A percentile compares a stretch with the other conserved stretches of the same genome.
Evolutionary conservation across 768 basidiomycete genomes (phyloP).

Genomic region (Trametes cingulata): DNA sequence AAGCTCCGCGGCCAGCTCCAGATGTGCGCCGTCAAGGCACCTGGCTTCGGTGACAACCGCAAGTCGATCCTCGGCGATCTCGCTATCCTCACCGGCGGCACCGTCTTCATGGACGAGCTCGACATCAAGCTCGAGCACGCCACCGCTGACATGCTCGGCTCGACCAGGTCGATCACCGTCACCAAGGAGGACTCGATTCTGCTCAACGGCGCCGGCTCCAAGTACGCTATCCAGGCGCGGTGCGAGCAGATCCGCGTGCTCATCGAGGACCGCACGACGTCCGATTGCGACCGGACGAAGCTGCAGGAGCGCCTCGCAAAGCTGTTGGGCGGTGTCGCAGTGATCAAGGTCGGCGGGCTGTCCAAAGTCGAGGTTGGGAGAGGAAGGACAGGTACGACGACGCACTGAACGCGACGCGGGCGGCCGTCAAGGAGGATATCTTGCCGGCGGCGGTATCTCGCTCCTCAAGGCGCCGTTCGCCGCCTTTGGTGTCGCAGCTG

Average conservation of each 20-base stretch:
- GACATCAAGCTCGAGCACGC: constrained; percentile 97
- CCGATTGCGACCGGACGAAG: constrained; percentile 92
- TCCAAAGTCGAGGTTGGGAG: constrained; percentile 95
- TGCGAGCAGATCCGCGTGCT: constrained; percentile 94
- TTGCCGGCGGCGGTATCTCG: constrained; percentile 93
- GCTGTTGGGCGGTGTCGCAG: constrained; percentile 93
- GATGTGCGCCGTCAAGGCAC: constrained; percentile 94
- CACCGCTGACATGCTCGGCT: constrained; percentile 85
- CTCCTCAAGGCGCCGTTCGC: constrained; percentile 82
- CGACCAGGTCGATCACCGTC: constrained; percentile 87
- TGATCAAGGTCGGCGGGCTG: constrained; percentile 95
- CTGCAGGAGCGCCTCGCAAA: constrained; percentile 97
- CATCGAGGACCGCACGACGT: constrained; percentile 79
- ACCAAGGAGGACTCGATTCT: constrained; percentile 98
- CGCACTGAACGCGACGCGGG: constrained; percentile 96
- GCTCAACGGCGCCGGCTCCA: constrained; percentile 91
- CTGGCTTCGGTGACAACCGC: constrained; percentile 98
- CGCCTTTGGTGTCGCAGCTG: constrained; percentile 46
- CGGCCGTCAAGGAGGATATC: constrained; percentile 98
- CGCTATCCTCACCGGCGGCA: constrained; percentile 95
- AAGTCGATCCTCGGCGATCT: constrained; percentile 97
- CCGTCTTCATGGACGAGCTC: constrained; percentile 90
- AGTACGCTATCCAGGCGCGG: constrained; percentile 86
- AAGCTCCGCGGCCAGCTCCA: constrained; percentile 97
- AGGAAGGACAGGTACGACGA: constrained; percentile 99